These are phyloP conservation scores for Aureobasidium sp. DNA, from an alignment of 2,329 filamentous ascomycete genomes.

Conservation along the genomic window DNA sequence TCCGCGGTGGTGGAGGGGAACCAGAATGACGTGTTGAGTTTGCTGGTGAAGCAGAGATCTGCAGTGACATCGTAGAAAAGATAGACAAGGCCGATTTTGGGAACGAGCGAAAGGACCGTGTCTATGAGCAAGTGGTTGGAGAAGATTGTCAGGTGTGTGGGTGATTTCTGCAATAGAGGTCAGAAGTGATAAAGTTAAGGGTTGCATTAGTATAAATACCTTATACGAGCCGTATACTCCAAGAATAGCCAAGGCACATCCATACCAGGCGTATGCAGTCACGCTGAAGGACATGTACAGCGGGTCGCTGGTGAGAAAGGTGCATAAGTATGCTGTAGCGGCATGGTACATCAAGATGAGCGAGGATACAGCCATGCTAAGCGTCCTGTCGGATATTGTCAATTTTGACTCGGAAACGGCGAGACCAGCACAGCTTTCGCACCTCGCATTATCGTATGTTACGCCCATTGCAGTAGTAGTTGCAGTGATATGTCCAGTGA, in stretches of 20 bases:
- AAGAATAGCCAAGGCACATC: constrained; percentile 21
- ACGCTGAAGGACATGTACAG: constrained; percentile 23
- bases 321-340: constrained; percentile 22
- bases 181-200: not conserved
- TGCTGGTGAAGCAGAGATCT: constrained; percentile 13
- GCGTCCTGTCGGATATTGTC: constrained; percentile 6
- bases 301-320: constrained; percentile 24
- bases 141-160: constrained; percentile 17
- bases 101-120: constrained; percentile 18
- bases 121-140: constrained; percentile 19
- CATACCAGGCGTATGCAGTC: constrained; percentile 24
- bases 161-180: not conserved
- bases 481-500: not conserved
- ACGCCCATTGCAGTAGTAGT: not conserved
- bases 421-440: not conserved
- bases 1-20: not conserved
- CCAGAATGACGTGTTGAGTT: constrained; percentile 12
- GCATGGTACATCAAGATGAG: constrained; percentile 23
- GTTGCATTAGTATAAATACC: constrained; percentile 14
- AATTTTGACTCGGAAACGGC: not conserved
- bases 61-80: constrained; percentile 17
- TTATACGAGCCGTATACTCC: constrained; percentile 22
- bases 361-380: constrained; percentile 21
- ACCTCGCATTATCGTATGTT: not conserved
- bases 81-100: constrained; percentile 17